phyloP scores from a whole-genome alignment of 306 rosid species.

The Datisca glomerata region DNA sequence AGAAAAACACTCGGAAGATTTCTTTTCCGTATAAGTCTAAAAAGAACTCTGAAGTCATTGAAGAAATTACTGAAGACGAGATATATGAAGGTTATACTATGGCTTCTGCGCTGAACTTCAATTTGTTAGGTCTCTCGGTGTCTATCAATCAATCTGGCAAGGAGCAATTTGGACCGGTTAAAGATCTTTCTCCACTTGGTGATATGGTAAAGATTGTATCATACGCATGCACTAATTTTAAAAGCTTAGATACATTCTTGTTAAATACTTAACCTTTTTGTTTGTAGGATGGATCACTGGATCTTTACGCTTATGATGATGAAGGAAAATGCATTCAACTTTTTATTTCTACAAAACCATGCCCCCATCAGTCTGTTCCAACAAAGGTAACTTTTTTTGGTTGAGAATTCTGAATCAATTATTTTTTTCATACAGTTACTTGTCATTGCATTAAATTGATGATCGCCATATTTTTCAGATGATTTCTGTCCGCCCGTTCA shows the following conservation, averaged over 20 bases:
- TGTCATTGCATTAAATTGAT: too few relatives aligned
- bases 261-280: slow-evolving; percentile 10
- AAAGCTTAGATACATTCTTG: background rate
- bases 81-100: slow-evolving; percentile 67
- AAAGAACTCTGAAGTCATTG: slow-evolving; percentile 38
- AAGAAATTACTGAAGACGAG: slow-evolving; percentile 90
- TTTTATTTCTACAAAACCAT: slow-evolving; percentile 77
- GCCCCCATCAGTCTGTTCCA: slow-evolving; percentile 67
- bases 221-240: slow-evolving; percentile 6
- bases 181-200: slow-evolving; percentile 77
- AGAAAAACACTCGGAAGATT: slow-evolving; percentile 33
- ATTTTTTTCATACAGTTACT: too few relatives aligned
- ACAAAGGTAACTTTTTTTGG: slow-evolving; percentile 57
- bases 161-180: slow-evolving; percentile 63
- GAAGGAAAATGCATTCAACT: slow-evolving; percentile 71
- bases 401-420: background rate
- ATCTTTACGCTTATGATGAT: slow-evolving; percentile 62
- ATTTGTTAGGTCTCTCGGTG: slow-evolving; percentile 61
- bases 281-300: slow-evolving; percentile 79
- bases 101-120: slow-evolving; percentile 74
- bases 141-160: slow-evolving; percentile 52
- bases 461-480: slow-evolving; percentile 67
- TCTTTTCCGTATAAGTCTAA: slow-evolving; percentile 33
- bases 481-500: slow-evolving; percentile 67
- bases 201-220: slow-evolving; percentile 52